Percentiles rank a stretch among this genome's conserved stretches.
Conservation (phyloP, 176 grass and related monocot genomes). For the Bothriochloa decipiens region DNA sequence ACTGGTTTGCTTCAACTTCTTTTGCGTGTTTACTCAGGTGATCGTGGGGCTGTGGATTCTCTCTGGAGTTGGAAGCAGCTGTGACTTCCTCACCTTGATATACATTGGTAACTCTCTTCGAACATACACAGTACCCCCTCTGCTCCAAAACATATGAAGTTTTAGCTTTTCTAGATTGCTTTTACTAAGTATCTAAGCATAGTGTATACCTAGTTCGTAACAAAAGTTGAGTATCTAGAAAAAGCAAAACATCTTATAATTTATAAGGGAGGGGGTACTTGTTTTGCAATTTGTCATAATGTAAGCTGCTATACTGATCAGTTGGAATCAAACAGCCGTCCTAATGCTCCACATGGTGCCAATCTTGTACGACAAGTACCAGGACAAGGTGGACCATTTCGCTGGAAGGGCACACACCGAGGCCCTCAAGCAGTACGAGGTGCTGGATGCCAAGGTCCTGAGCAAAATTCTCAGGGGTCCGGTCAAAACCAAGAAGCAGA, state of each 20-base stretch:
- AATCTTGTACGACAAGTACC: slow-evolving; percentile 82
- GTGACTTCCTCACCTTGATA: slow-evolving; percentile 83
- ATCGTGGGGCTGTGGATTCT: slow-evolving; percentile 79
- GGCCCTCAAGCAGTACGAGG: slow-evolving; percentile 69
- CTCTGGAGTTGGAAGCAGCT: slow-evolving; percentile 69
- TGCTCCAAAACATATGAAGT: not conserved
- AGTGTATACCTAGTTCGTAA: not conserved
- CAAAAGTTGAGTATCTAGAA: too few relatives aligned
- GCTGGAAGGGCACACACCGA: slow-evolving; percentile 60
- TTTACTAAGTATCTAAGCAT: not conserved
- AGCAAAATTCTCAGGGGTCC: slow-evolving; percentile 75
- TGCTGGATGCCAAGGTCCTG: slow-evolving; percentile 65
- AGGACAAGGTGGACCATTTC: slow-evolving; percentile 79
- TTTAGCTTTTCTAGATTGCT: not conserved
- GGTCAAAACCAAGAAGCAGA: slow-evolving; percentile 63
- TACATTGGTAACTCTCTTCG: slow-evolving; percentile 69
- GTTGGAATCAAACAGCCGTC: slow-evolving; percentile 36
- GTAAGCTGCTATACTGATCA: not conserved
- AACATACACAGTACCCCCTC: not conserved
- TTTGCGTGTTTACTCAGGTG: slow-evolving; percentile 44
- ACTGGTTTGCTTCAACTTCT: not conserved
- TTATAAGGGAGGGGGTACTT: too few relatives aligned
- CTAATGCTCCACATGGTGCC: slow-evolving; percentile 77
- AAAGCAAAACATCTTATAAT: too few relatives aligned
- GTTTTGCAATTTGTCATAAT: not conserved